phyloP scores from a whole-genome alignment of 371 early-diverging fungal species.

The Aphelidium insulamus region DNA sequence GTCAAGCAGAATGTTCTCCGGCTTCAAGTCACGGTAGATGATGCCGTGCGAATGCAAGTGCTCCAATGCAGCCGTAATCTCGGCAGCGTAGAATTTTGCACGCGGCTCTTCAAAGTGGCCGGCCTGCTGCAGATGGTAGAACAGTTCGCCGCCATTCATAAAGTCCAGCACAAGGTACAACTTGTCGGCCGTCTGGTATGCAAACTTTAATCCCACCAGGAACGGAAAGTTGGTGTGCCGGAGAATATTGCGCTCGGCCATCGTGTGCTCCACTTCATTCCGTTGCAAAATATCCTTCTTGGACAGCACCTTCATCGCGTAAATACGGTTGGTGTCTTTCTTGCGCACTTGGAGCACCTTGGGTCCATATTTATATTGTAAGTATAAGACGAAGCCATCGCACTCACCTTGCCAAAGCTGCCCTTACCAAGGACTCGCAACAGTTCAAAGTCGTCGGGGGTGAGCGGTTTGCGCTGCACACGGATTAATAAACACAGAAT shows the following conservation, averaged over 20 bases:
- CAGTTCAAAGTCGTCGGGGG: conserved; percentile 40
- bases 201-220: conserved; percentile 42
- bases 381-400: too few species aligned
- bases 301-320: conserved; percentile 61
- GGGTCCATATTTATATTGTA: too few species aligned
- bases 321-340: conserved; percentile 41
- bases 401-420: conserved; percentile 56
- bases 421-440: conserved; percentile 55
- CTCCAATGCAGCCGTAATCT: conserved; percentile 43
- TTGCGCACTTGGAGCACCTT: conserved; percentile 58
- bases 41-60: conserved; percentile 38
- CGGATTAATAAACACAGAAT: not conserved
- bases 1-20: conserved; percentile 38
- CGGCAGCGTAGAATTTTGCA: conserved; percentile 44
- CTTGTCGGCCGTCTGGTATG: conserved; percentile 40
- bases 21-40: conserved; percentile 43
- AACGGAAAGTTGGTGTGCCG: conserved; percentile 32
- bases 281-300: too few species aligned
- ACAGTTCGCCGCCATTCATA: conserved; percentile 55
- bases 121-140: conserved; percentile 33
- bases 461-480: conserved; percentile 11
- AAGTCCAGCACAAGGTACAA: conserved; percentile 56
- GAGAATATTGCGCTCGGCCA: conserved; percentile 60
- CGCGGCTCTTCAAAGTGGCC: conserved; percentile 30
- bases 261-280: conserved; percentile 48